phyloP scores from a whole-genome alignment of 352 stramenopile genomes.

The Elongisporangium prolatum region DNA sequence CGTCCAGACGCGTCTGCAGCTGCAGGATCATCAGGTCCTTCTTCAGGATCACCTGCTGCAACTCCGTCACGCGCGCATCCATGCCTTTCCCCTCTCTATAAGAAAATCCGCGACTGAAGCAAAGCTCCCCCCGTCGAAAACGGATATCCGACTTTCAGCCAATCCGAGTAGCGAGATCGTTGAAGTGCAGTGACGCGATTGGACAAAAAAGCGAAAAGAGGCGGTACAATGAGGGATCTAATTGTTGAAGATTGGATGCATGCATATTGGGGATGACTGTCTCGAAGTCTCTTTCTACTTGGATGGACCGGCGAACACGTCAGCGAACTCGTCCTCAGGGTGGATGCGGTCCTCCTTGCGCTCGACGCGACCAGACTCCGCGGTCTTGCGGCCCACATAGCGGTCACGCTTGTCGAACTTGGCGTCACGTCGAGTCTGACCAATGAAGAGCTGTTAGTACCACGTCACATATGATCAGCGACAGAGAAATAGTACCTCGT shows the following conservation, averaged over 20 bases:
- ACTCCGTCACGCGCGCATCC: conserved; percentile 50
- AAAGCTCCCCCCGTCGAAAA: not conserved
- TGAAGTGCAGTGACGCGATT: not conserved
- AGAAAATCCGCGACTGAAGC: not conserved
- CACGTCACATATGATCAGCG: not conserved
- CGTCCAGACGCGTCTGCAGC: conserved; percentile 61
- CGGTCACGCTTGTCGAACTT: conserved; percentile 92
- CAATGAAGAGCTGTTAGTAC: not conserved
- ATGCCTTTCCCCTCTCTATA: conserved; percentile 14
- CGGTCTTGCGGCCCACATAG: conserved; percentile 90
- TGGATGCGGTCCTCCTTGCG: conserved; percentile 58
- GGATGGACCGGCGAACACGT: conserved; percentile 65
- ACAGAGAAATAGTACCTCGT: conserved; percentile 63
- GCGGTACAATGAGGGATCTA: conserved; percentile 4
- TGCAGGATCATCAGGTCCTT: conserved; percentile 83
- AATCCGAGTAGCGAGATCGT: not conserved
- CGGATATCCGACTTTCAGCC: conserved; percentile 1
- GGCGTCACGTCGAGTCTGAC: conserved; percentile 60
- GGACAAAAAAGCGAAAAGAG: conserved; percentile 1
- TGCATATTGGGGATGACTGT: conserved; percentile 1
- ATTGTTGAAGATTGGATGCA: conserved; percentile 5
- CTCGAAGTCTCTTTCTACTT: conserved; percentile 19
- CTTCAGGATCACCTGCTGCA: conserved; percentile 80
- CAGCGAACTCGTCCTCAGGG: conserved; percentile 81
- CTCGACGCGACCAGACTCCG: conserved; percentile 76